Conservation (phyloP, 306 rosid species). For the Cucurbita ficifolia region DNA sequence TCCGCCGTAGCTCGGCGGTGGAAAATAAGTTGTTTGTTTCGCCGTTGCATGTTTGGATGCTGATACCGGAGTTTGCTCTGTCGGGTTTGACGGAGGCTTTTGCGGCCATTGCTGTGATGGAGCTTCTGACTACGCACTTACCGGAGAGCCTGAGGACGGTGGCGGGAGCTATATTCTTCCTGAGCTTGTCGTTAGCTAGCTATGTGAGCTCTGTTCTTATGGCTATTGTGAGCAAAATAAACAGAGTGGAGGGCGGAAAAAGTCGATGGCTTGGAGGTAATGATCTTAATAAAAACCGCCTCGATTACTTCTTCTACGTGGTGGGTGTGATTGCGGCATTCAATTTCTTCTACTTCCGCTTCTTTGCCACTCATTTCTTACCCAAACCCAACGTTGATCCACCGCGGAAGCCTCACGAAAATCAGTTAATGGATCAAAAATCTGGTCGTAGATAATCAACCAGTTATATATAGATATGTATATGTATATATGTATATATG, state of each 20-base stretch:
- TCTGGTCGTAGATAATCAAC: not conserved
- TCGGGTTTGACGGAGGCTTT: constrained; percentile 42
- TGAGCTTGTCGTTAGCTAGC: constrained; percentile 30
- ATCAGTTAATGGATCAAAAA: constrained; percentile 4
- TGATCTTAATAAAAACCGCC: constrained; percentile 46
- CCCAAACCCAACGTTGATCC: not conserved
- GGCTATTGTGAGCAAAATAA: constrained; percentile 4
- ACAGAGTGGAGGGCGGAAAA: constrained; percentile 2
- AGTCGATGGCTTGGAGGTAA: constrained; percentile 40
- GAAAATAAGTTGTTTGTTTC: constrained; percentile 17
- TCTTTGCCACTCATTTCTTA: constrained; percentile 23
- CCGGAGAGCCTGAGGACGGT: constrained; percentile 49
- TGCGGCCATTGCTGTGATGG: constrained; percentile 49
- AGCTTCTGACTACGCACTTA: constrained; percentile 33
- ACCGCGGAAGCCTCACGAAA: not conserved
- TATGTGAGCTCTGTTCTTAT: constrained; percentile 22
- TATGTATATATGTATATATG: too few species aligned
- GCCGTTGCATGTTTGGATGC: constrained; percentile 19
- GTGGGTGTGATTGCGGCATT: constrained; percentile 24
- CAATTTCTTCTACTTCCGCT: constrained; percentile 30
- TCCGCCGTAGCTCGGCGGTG: constrained; percentile 21
- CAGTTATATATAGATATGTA: too few species aligned
- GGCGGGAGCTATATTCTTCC: constrained; percentile 46
- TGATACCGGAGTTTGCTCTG: constrained; percentile 39
- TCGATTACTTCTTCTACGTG: constrained; percentile 41